Base-by-base conservation (phyloP, 257 asterid genomes). In the Echites panduratus region DNA sequence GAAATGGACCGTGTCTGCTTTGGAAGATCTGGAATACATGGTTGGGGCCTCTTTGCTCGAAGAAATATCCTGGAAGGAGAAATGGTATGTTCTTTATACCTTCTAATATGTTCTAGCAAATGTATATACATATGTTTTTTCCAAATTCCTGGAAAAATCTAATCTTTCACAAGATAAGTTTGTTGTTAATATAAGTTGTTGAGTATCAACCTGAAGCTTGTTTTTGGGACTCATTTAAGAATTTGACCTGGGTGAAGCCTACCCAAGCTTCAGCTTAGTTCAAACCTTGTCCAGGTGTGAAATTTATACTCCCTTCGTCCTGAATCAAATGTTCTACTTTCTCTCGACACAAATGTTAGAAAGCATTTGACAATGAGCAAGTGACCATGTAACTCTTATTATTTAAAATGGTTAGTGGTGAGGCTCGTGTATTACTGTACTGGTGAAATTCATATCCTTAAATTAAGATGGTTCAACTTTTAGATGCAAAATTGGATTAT, bases 11-110 rank as follows among this genome's bases (percentile, higher is more conserved):
- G 90, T 70, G 97, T 95, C 78, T 88, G 96, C 90, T 95, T 95
- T 86, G 99, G 99, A 80, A 85, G 92, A 84, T 95, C 99, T 69
- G 97, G 87, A 77, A 92, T 95, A 74, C 99, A 95, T 70, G 94
- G 98, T 68, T 95, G 99, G 99, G 99, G 99, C 76, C 91, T 95
- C 45, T 95, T 95, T 84, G 98, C 99, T 27, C 90, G 96, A 72
- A 83, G 90, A 80, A 74, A 86, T 80, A 92, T 95, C 77, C 85
- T 79, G 22, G 99, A 92, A 85, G 99, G 99, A 80, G 99, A 95
- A 78, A 92, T 92, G 99, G 99, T 90, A 87, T 68, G 72, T 77
- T 38, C n/a, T 64, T 38, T 38, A 35, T 3, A 19, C 9, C 48
- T 35, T 62, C 20, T 14, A 6, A 29, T 16, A 16, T 62, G 44